Base-by-base conservation (phyloP, 2,329 filamentous ascomycete genomes). In the Hysterium pulicare region DNA sequence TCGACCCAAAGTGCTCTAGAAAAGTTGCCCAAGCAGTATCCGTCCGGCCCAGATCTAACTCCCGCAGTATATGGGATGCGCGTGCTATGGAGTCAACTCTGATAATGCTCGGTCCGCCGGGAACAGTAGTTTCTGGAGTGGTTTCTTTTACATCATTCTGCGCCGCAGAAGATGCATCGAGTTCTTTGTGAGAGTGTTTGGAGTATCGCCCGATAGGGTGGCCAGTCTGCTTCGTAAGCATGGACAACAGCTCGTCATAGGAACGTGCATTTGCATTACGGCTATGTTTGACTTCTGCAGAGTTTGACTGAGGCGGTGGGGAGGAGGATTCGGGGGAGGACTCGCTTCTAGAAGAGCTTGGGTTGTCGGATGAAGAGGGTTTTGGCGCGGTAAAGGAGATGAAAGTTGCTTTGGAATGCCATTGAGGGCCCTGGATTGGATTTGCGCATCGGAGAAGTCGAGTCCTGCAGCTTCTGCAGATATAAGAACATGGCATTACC, bases 401-500 rank as follows among this genome's bases (percentile, higher is more conserved):
- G 42, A 67, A 61, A 9, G 60, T 59, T 40, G 61, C 58, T 47
- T 51, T 48, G 23, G 57, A 42, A 35, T 61, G 61, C 57, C 58
- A 62, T 59, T 60, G 62, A 16, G 47, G 47, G 20, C 36, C 44
- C 28, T 40, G 50, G 4, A 41, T 30, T 20, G 35, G 35, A 5
- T 33, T 28, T 30, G 40, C 34, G 45, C 47, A 56, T 39, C 47
- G 50, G 4, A 38, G 30, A 9, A 65, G 49, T 8, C 53, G 55
- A 22, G 42, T 38, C 36, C 59, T 57, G 44, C 64, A 67, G 45
- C 59, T 59, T 8, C 53, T 55, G 42, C 64, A 66, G 19, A 66
- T 46, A 45, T 66, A 61, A 4, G 60, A 54, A 51, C 53, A 49
- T 35, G 63, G 40, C 63, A 66, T 67, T 17, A 36, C 47, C 41